These are phyloP conservation scores for Aspergillus ochraceoroseus DNA, from an alignment of 2,329 filamentous ascomycete genomes.

Conservation along the genomic window DNA sequence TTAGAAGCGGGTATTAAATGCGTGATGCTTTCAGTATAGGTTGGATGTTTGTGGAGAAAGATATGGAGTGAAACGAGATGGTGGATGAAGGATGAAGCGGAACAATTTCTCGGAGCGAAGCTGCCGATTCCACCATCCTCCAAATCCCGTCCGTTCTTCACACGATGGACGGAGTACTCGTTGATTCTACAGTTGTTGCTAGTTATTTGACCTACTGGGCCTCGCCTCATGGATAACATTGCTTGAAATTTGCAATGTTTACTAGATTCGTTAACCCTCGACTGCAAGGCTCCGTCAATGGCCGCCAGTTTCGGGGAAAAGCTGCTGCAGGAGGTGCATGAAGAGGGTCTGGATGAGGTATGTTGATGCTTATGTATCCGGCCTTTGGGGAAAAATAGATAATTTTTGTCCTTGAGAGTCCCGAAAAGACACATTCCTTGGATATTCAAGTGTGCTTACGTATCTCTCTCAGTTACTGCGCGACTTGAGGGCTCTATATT, in stretches of 20 bases:
- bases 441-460: constrained; percentile 4
- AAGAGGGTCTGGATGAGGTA: constrained; percentile 51
- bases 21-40: background rate
- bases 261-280: background rate
- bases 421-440: no score
- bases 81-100: background rate
- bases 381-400: no score
- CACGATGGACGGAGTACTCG: no score
- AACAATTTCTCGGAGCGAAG: constrained; percentile 7
- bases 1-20: background rate
- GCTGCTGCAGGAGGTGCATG: constrained; percentile 50
- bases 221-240: background rate
- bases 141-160: background rate
- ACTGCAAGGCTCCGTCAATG: constrained; percentile 17
- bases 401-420: no score
- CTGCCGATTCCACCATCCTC: constrained; percentile 1
- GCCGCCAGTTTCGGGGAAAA: constrained; percentile 47
- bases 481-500: constrained; percentile 29
- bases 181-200: no score
- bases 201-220: no score
- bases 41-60: background rate
- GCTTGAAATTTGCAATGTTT: background rate
- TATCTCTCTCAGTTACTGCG: constrained; percentile 26
- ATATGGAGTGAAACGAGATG: background rate
- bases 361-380: constrained; percentile 21